Base-by-base conservation (phyloP, 2,329 filamentous ascomycete genomes). In the Nigrospora sphaerica region DNA sequence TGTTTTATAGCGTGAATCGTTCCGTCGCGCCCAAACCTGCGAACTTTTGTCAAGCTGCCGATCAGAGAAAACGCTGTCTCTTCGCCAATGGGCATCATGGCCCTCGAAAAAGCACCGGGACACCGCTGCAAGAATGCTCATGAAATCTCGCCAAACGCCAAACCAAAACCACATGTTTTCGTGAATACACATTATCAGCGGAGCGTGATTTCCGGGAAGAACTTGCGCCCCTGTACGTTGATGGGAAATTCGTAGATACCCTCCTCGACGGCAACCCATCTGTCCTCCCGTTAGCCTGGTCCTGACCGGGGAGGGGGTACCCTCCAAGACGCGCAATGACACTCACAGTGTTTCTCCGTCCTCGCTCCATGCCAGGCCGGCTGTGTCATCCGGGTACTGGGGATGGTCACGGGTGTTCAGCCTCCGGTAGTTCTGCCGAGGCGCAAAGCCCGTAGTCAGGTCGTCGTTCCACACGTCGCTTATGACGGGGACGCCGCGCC, bases 161-260 rank as follows among this genome's bases (percentile, higher is more conserved):
- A 17, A 18, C 32, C 14, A 17, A 42, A 49, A 39, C 18, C 32
- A 35, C 12, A 10, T 18, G 6, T 36, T 44, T 16, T 44, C 23
- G 23, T 28, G 23, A 37, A 23, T 16, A 6, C 33, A 36, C 12
- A 31, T 16, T 16, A 31, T 72, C 54, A 83, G 49, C 75, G 72
- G 62, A 78, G 66, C 38, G 69, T 68, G 52, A 81, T 65, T 51
- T 74, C 77, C 2, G 81, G 77, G 51, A 73, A 76, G 32, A 74
- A 66, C 62, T 81, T 86, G 49, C 86, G 73, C 47, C 69, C 73
- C 42, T 77, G 71, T 16, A 82, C 56, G 59, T 88, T 82, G 52
- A 91, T 74, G 32, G 74, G 76, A 55, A 88, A 80, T 65, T 90
- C 85, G 57, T 88, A 88, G 45, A 91, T 84, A 46, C 86, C 86